Base-by-base conservation (phyloP, 176 grass and related monocot species). In the Musa schizocarpa region DNA sequence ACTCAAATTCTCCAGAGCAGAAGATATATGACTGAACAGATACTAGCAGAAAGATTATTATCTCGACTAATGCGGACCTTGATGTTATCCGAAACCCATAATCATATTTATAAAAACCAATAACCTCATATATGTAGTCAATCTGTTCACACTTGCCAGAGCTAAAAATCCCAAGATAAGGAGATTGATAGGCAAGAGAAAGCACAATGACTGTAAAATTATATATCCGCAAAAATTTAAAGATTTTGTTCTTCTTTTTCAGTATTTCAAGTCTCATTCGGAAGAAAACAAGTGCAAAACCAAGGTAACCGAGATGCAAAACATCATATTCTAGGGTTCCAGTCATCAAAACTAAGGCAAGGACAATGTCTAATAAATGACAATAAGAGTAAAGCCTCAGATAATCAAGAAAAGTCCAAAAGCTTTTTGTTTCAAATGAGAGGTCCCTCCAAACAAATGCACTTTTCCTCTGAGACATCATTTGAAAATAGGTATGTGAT, bases 391-490 rank as follows among this genome's bases (percentile, higher is more conserved):
- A 97, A 55, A 93, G 87, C 53, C 93, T 76, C 54, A 93, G 54
- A 83, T 97, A 97, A 82, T 97, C 93, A 81, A 93, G 85, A 84
- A 93, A 97, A 63, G 93, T 97, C 93, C 93, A 97, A 61, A 97
- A 90, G 75, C 93, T 97, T 86, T 97, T 97, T 79, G 89, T 97
- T 93, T 97, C 93, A 77, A 97, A 90, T 78, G 93, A 97, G 48
- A 97, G 90, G 71, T 97, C 93, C 63, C 78, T 93, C 93, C 93
- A 97, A 64, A 97, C 90, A 73, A 83, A 74, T 49, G 78, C 86
- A 80, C 92, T 97, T 84, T 88, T 92, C 68, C 88, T 85, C 82
- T 97, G 90, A 63, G 87, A 89, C 53, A 79, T 72, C 93, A 90
- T 97, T 68, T 87, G 88, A 72, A 54, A 71, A 64, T 85, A 93